Evolutionary conservation across 2,329 filamentous ascomycete species (phyloP), one percentile per base, ranked within the genome.

Genomic region (Colletotrichum chlorophyti): DNA sequence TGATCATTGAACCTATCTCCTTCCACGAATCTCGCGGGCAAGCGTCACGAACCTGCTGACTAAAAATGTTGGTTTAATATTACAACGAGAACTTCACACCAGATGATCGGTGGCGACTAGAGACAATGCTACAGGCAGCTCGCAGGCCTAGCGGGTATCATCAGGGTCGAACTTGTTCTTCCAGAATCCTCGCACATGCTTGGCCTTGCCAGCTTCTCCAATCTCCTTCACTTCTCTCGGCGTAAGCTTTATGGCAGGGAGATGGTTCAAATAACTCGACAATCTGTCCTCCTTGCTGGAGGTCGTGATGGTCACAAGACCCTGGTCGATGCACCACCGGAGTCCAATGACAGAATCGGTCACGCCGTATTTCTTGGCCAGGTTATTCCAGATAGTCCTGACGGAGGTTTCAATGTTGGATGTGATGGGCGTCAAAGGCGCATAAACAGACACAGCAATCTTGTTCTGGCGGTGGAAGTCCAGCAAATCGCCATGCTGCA

Each of bases 171-270:
- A 87, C 57, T 76, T 77, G 14, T 79, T 63, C 2, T 62, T 73
- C 84, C 84, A 90, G 68, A 85, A 90, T 0, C 73, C 81, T 27
- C 87, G 79, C 65, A 75, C 85, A 69, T 90, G 83, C 73, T 87
- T 87, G 75, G 85, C 68, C 63, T 75, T 75, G 1, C 88, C 88
- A 31, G 80, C 65, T 64, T 81, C 76, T 1, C 77, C 68, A 60
- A 90, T 85, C 49, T 82, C 78, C 41, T 79, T 70, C 11, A 89
- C 73, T 70, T 90, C 87, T 51, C 79, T 76, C 0, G 79, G 74
- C 10, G 83, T 85, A 62, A 90, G 74, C 74, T 84, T 83, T 66
- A 89, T 87, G 40, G 65, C 73, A 38, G 74, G 77, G 62, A 83
- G 60, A 62, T 78, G 79, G n/a, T 71, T 66, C 57, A 84, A 63